Percentiles rank a stretch among this genome's conserved stretches.
Evolutionary conservation across 345 rosid species (phyloP).

Genomic region (Nasturtium officinale): DNA sequence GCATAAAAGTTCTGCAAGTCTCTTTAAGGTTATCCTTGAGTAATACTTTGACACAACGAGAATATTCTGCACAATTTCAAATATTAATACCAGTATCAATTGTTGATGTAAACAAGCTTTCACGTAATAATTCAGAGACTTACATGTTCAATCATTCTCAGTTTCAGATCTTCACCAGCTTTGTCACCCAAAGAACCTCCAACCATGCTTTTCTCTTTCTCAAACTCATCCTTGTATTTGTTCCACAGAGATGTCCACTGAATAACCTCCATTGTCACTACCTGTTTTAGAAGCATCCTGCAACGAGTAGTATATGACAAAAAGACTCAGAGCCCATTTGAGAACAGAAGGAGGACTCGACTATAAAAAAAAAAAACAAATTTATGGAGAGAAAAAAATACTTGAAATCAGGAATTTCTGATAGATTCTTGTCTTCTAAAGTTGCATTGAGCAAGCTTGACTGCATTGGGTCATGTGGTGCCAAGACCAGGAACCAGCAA

Average conservation of each 20-base stretch:
- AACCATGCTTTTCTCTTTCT: conserved; percentile 73
- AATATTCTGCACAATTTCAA: conserved; percentile 70
- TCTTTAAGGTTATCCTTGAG: conserved; percentile 81
- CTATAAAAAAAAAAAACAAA: neutral
- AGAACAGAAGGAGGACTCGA: neutral
- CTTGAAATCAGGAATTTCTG: conserved; percentile 84
- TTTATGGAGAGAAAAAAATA: conserved; percentile 23
- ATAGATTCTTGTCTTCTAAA: conserved; percentile 77
- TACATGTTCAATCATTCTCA: conserved; percentile 95
- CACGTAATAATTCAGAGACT: neutral
- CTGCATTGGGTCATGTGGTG: conserved; percentile 94
- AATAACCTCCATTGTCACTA: conserved; percentile 97
- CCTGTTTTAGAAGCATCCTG: conserved; percentile 81
- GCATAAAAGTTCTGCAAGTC: conserved; percentile 89
- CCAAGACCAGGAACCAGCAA: conserved; percentile 80
- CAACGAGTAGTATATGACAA: neutral
- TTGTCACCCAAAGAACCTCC: conserved; percentile 90
- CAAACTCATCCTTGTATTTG: conserved; percentile 81
- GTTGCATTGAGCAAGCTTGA: conserved; percentile 89
- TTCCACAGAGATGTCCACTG: conserved; percentile 97
- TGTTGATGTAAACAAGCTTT: neutral
- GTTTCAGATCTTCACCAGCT: conserved; percentile 93
- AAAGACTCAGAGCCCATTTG: neutral
- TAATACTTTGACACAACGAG: conserved; percentile 96
- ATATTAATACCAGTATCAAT: neutral